Base-by-base conservation (phyloP, 495 filamentous ascomycete genomes). In the Oidiodendron maius region DNA sequence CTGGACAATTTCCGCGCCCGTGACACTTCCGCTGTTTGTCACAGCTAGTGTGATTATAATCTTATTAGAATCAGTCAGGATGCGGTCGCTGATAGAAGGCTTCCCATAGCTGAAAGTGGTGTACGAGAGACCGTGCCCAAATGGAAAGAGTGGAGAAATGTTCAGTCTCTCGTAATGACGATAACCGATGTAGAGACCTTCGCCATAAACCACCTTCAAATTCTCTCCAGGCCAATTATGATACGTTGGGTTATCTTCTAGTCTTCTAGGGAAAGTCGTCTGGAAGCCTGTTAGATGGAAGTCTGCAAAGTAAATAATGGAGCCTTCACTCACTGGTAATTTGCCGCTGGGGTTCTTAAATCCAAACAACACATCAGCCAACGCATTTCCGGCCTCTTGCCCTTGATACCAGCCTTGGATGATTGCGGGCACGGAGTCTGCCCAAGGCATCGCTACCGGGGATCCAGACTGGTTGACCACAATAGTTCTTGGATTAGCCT, bases 381-480 rank as follows among this genome's bases (percentile, higher is more conserved):
- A 70, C 64, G 81, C 84, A 63, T 78, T 81, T 13, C 81, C 81
- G 50, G 77, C 78, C 52, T 81, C 83, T 78, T 80, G 83, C 32
- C 80, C 81, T 46, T 82, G 77, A 8, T 82, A 54, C 84, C 83
- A 89, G 4, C 80, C 86, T 56, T 89, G 84, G 0, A 87, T 44
- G n/a, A 89, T 76, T 10, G 85, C 79, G 9, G 80, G 76, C 12
- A 84, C 78, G 16, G 76, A 67, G 48, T 79, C 67, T 0, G 70
- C 81, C 89, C 89, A 95, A 0, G 86, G 86, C 87, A 94, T 91
- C 3, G 79, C 80, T 8, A 94, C 83, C 0, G 89, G 89, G 1
- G 87, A 90, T 11, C 89, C 89, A 24, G 84, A 86, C 57, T 94
- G 87, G 57, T 88, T 84, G 13, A 93, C 86, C 2, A 95, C 78